Percentiles rank a stretch among this genome's conserved stretches.
Conservation (phyloP, 169 alveolate species). For the Plasmodium vinckei region DNA sequence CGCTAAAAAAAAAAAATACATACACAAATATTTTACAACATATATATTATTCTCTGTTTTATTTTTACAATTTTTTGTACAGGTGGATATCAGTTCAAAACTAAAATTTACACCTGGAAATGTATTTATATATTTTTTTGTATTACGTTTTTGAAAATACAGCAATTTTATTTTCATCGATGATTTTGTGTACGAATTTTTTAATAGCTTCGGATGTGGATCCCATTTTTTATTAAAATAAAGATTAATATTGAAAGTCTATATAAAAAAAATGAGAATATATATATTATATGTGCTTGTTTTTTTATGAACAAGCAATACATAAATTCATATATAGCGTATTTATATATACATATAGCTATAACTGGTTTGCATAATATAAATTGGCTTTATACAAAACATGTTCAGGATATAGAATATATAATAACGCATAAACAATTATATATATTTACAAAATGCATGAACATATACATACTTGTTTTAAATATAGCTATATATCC, state of each 20-base stretch:
- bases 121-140: not conserved
- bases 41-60: not conserved
- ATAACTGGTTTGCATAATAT: no score
- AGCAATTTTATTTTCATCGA: constrained; percentile 53
- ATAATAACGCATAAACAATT: no score
- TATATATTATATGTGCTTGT: not conserved
- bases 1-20: constrained; percentile 15
- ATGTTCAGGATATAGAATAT: no score
- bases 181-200: constrained; percentile 48
- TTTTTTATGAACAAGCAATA: not conserved
- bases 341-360: no score
- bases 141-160: constrained; percentile 65
- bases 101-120: no score
- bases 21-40: not conserved
- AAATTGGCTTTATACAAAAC: no score
- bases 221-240: constrained; percentile 29
- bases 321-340: no score
- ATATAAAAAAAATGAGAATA: not conserved
- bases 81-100: no score
- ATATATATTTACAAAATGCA: no score
- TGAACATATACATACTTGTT: not conserved
- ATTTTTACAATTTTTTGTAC: not conserved
- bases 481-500: no score
- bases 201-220: constrained; percentile 32
- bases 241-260: not conserved